phyloP scores from a whole-genome alignment of 2,329 filamentous ascomycete species.

The Pyrenochaeta sp. region DNA sequence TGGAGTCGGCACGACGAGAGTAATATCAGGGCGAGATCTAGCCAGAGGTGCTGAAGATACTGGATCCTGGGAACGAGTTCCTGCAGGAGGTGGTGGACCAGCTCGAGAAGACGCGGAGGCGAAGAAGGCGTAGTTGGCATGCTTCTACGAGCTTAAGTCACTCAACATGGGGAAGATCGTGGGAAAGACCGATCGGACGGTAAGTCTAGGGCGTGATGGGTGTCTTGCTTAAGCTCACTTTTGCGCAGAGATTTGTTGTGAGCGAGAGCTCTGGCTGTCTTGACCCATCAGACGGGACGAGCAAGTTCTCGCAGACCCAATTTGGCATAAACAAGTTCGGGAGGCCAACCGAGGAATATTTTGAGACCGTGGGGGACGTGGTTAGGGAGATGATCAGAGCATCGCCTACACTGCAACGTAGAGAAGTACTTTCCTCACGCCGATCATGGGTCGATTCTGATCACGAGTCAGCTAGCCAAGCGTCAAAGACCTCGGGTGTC shows the following conservation, averaged over 20 bases:
- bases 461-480: no score
- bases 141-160: slow-evolving; percentile 34
- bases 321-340: slow-evolving; percentile 37
- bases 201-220: slow-evolving; percentile 14
- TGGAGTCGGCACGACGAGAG: slow-evolving; percentile 29
- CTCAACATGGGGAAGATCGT: slow-evolving; percentile 39
- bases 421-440: no score
- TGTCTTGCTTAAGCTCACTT: slow-evolving; percentile 4
- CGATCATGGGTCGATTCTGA: no score
- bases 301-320: slow-evolving; percentile 29
- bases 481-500: no score
- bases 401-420: no score
- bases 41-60: slow-evolving; percentile 23
- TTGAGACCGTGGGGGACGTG: slow-evolving; percentile 26
- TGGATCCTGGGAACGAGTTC: slow-evolving; percentile 32
- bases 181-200: slow-evolving; percentile 27
- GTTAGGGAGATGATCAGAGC: slow-evolving; percentile 23
- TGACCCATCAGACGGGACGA: slow-evolving; percentile 21
- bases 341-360: slow-evolving; percentile 28
- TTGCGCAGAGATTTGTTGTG: slow-evolving; percentile 25
- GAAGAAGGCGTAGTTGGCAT: slow-evolving; percentile 27
- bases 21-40: slow-evolving; percentile 28
- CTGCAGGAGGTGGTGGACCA: slow-evolving; percentile 31
- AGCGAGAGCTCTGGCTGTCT: slow-evolving; percentile 32
- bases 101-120: slow-evolving; percentile 25